phyloP scores from a whole-genome alignment of 202 grass and related monocot genomes.

The Elaeis oleifera region DNA sequence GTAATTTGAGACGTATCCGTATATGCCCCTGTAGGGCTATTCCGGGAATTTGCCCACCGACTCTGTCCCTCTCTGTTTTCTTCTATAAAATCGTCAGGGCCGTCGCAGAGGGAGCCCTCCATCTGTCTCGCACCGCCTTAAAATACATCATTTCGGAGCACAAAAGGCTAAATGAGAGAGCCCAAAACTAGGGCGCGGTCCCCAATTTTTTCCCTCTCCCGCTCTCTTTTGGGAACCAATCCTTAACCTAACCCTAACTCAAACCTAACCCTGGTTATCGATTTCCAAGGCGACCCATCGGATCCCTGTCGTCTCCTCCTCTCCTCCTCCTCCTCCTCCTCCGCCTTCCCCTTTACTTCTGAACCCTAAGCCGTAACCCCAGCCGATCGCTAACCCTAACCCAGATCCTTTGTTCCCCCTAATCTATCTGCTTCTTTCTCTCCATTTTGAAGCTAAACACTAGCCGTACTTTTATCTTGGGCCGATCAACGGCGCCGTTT shows the following conservation, averaged over 20 bases:
- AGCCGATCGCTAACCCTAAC: constrained; percentile 24
- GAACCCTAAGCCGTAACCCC: constrained; percentile 42
- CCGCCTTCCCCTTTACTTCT: no score
- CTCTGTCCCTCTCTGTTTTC: no score
- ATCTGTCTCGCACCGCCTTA: no score
- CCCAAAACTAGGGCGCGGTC: constrained; percentile 17
- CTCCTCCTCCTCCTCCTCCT: no score
- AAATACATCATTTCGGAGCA: no score
- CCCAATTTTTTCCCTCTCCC: constrained; percentile 42
- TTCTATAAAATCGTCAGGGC: no score
- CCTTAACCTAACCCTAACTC: constrained; percentile 25
- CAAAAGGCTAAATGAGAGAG: no score
- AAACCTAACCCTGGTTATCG: constrained; percentile 6
- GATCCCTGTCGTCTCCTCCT: background rate
- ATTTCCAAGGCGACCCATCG: background rate
- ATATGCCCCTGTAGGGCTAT: no score
- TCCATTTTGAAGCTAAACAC: background rate
- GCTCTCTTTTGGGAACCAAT: constrained; percentile 36
- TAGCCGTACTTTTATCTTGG: background rate
- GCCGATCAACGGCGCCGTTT: background rate
- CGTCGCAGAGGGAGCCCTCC: no score
- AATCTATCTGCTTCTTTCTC: constrained; percentile 1
- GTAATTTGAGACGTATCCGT: no score
- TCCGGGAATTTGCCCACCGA: no score
- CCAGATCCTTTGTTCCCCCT: constrained; percentile 18